A percentile compares a stretch with the other conserved stretches of the same genome.
phyloP scores from a whole-genome alignment of 371 early-diverging fungal species.

The Apophysomyces variabilis region DNA sequence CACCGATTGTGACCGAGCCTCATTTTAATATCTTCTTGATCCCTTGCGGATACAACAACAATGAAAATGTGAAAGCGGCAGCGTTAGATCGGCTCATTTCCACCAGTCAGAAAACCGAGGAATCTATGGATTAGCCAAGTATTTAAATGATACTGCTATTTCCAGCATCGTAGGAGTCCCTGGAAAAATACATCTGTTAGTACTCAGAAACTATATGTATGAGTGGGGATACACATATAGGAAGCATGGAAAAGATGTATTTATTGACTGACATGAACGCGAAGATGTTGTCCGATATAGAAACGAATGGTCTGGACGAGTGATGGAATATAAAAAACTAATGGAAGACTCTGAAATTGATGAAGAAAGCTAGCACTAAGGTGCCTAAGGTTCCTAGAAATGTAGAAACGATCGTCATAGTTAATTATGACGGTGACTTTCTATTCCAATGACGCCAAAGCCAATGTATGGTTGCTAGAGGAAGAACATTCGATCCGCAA shows the following conservation, averaged over 20 bases:
- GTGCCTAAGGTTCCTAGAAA: not conserved
- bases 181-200: not conserved
- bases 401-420: slow-evolving; percentile 5
- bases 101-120: not conserved
- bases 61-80: not conserved
- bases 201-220: not conserved
- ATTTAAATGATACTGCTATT: not conserved
- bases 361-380: not conserved
- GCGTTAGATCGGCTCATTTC: not conserved
- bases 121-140: not conserved
- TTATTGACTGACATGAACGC: slow-evolving; percentile 18
- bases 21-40: no score
- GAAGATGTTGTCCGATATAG: slow-evolving; percentile 14
- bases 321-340: slow-evolving; percentile 9
- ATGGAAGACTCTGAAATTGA: slow-evolving; percentile 11
- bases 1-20: no score
- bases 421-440: slow-evolving; percentile 17
- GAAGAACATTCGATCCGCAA: slow-evolving; percentile 2
- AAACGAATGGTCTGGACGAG: slow-evolving; percentile 8
- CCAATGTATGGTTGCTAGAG: slow-evolving; percentile 2
- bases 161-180: not conserved
- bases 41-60: no score
- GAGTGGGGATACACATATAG: slow-evolving; percentile 21
- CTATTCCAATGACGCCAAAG: slow-evolving; percentile 18
- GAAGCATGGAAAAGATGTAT: slow-evolving; percentile 10